Evolutionary conservation across 495 filamentous ascomycete genomes (phyloP).

Genomic region (Platismatia glauca): DNA sequence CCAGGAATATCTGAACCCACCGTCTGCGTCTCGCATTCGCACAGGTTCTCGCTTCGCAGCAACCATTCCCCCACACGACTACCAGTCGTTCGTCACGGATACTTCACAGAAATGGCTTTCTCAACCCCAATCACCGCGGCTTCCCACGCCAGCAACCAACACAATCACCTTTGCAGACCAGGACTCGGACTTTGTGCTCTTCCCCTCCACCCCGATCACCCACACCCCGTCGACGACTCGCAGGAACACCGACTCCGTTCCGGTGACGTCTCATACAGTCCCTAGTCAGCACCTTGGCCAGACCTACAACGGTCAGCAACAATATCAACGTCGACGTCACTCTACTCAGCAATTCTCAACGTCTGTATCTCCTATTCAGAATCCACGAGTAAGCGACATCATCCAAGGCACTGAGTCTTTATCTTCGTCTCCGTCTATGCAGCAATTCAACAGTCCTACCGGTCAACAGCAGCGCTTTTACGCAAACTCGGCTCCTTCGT

Average conservation of each 20-base stretch:
- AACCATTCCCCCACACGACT: slow-evolving; percentile 23
- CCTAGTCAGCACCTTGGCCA: slow-evolving; percentile 19
- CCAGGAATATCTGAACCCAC: slow-evolving; percentile 24
- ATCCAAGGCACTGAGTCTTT: slow-evolving; percentile 21
- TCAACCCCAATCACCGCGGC: slow-evolving; percentile 26
- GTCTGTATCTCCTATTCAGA: slow-evolving; percentile 24
- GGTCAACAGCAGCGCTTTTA: slow-evolving; percentile 21
- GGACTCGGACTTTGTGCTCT: slow-evolving; percentile 25
- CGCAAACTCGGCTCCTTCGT: slow-evolving; percentile 23
- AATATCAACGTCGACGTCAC: slow-evolving; percentile 12
- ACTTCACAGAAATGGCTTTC: slow-evolving; percentile 23
- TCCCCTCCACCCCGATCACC: slow-evolving; percentile 12
- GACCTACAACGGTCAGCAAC: slow-evolving; percentile 21
- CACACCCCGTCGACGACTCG: slow-evolving; percentile 15
- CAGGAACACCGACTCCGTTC: slow-evolving; percentile 15
- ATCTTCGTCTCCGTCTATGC: slow-evolving; percentile 22
- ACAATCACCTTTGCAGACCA: slow-evolving; percentile 7
- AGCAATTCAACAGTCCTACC: slow-evolving; percentile 19
- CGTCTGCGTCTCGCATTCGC: slow-evolving; percentile 21
- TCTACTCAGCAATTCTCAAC: slow-evolving; percentile 22
- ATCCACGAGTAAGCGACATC: slow-evolving; percentile 25
- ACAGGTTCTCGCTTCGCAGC: slow-evolving; percentile 22
- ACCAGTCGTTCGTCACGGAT: slow-evolving; percentile 27
- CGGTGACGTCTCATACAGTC: slow-evolving; percentile 25
- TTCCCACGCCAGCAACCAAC: slow-evolving; percentile 20